Percentiles rank a stretch among this genome's conserved stretches.
phyloP scores from a whole-genome alignment of 164 flowering plant species.

The Litsea cubeba region DNA sequence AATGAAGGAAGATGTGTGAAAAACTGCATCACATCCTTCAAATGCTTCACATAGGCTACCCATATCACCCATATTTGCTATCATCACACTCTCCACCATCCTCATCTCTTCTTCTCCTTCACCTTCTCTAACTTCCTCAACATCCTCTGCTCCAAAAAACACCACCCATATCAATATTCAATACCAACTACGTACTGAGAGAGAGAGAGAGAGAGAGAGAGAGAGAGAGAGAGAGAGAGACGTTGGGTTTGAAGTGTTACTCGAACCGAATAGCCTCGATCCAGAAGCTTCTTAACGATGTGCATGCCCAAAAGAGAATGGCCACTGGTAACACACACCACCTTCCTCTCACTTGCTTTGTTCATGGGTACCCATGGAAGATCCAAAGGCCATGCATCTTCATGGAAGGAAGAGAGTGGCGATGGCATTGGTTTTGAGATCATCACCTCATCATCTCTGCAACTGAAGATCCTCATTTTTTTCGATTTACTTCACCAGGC shows the following conservation, averaged over 20 bases:
- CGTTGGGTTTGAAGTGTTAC: slow-evolving; percentile 22
- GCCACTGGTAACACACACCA: slow-evolving; percentile 38
- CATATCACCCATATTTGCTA: slow-evolving; percentile 29
- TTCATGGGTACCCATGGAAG: not conserved
- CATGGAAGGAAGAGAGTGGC: not conserved
- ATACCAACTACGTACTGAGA: not conserved
- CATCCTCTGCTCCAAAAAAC: slow-evolving; percentile 19
- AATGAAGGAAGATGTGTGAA: slow-evolving; percentile 42
- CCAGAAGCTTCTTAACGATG: slow-evolving; percentile 26
- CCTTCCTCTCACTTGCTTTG: slow-evolving; percentile 16
- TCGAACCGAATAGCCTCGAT: slow-evolving; percentile 33
- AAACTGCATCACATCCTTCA: slow-evolving; percentile 35
- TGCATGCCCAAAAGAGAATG: slow-evolving; percentile 30
- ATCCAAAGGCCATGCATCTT: not conserved
- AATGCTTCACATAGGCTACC: slow-evolving; percentile 33
- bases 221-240: not conserved
- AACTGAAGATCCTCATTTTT: not conserved
- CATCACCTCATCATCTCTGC: not conserved
- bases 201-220: slow-evolving; percentile 4
- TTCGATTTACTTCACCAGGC: no score
- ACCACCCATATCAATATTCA: not conserved
- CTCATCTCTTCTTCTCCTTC: slow-evolving; percentile 25
- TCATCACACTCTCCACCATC: slow-evolving; percentile 29
- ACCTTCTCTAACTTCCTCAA: slow-evolving; percentile 25
- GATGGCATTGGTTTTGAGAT: not conserved